Percentiles rank a stretch among this genome's conserved stretches.
phyloP scores from a whole-genome alignment of 805 yeast species.

The Saccharomycopsis sp. region DNA sequence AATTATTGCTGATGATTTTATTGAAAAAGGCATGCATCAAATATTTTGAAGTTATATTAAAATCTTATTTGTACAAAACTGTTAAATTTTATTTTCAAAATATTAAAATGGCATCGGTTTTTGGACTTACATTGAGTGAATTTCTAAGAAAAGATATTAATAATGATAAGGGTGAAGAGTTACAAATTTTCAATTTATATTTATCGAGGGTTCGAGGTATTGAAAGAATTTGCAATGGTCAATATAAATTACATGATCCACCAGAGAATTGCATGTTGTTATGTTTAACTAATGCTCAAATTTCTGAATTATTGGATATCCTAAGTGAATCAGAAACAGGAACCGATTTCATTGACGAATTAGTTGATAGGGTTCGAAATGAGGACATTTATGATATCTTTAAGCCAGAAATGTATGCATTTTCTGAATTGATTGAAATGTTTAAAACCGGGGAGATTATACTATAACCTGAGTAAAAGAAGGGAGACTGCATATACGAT shows the following conservation, averaged over 20 bases:
- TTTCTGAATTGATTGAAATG: too few relatives aligned
- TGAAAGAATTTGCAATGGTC: not conserved
- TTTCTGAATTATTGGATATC: not conserved
- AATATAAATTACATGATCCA: not conserved
- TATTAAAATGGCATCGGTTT: conserved; percentile 1
- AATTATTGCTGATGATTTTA: not conserved
- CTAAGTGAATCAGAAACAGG: too few relatives aligned
- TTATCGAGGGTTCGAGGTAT: not conserved
- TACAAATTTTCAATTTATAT: not conserved
- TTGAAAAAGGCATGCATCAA: not conserved
- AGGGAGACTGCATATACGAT: too few relatives aligned
- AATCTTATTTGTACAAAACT: not conserved
- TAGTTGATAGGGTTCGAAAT: too few relatives aligned
- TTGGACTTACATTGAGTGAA: not conserved
- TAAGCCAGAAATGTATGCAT: too few relatives aligned
- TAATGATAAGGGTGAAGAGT: conserved; percentile 1
- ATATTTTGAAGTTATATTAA: not conserved
- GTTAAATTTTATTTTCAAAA: not conserved
- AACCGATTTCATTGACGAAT: too few relatives aligned
- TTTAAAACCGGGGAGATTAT: too few relatives aligned
- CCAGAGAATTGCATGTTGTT: not conserved
- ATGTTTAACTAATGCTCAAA: not conserved
- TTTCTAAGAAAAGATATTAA: not conserved
- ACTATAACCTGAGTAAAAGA: too few relatives aligned
- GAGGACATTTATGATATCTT: too few relatives aligned